Evolutionary conservation across 139 green algal species (phyloP).

Genomic region (Micractinium conductrix): DNA sequence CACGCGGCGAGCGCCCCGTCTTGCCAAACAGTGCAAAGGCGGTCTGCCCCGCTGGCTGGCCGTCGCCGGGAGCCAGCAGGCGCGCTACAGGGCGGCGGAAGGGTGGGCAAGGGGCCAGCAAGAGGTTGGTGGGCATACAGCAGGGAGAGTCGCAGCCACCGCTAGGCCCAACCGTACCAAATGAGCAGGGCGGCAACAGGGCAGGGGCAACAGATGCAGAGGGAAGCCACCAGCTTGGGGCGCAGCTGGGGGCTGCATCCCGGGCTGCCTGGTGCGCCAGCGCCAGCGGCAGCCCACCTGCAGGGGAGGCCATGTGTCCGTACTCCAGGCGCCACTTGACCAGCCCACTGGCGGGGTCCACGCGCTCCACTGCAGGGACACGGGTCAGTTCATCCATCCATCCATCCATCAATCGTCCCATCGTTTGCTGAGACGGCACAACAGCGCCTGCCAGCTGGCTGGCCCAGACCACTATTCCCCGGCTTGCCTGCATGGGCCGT

Average conservation of each 20-base stretch:
- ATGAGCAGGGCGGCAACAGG: background rate
- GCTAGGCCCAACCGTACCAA: background rate
- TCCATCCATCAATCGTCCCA: background rate
- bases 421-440: too few species aligned
- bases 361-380: conserved; percentile 52
- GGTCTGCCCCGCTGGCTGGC: conserved; percentile 24
- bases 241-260: background rate
- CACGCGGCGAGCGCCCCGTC: conserved; percentile 46
- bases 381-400: background rate
- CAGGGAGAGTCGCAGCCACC: background rate
- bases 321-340: conserved; percentile 64
- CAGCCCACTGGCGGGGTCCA: conserved; percentile 41
- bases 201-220: background rate
- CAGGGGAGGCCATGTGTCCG: conserved; percentile 55
- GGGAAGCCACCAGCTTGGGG: background rate
- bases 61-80: conserved; percentile 14
- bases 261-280: too few species aligned
- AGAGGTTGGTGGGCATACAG: background rate
- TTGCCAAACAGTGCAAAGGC: conserved; percentile 63
- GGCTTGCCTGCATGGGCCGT: conserved; percentile 44
- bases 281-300: background rate
- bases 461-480: background rate
- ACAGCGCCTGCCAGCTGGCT: too few species aligned
- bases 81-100: background rate
- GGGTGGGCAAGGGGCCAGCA: background rate